Evolutionary conservation across 148 eudicot species (phyloP), one percentile per base, ranked within the genome.

Genomic region (Talinum fruticosum): DNA sequence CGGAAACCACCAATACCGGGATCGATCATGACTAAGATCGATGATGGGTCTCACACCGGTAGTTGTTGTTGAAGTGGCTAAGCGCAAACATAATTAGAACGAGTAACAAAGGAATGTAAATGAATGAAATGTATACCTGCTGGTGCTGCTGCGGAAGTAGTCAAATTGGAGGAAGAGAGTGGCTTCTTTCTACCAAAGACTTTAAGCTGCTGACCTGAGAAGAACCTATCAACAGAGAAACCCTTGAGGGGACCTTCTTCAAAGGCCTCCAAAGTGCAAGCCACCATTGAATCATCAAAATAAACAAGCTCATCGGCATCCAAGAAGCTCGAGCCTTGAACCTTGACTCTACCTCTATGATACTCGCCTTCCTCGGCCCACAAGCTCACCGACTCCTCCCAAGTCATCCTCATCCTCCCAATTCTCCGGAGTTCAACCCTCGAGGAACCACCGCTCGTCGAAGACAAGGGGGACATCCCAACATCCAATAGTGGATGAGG

Each of bases 321-420:
- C 77, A 93, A 76, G 64, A 91, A 88, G 73, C 73, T 88, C 12
- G 88, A 86, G 0, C 91, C 90, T 47, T 84, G 85, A 57, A 91
- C 78, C 79, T 85, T 93, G 7, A 93, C 81, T 76, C 97, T 82
- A 10, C 96, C 97, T 66, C 87, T 79, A 37, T 88, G 87, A 30
- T 79, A 84, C 26, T 91, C 96, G n/a, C 92, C 90, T 72, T 89
- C 93, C 66, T 91, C 96, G 0, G 86, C 89, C 97, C 97, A 93
- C 36, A 93, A 73, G 65, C 86, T 93, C 75, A 91, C 92, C 3
- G 87, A 90, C 75, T 93, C 97, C 73, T 93, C 97, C 97, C 97
- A 93, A 32, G 88, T 78, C 96, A 93, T 91, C 70, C 91, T 82
- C 38, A 91, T 75, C 74, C 85, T 84, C 24, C 97, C 97, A 0